phyloP scores from a whole-genome alignment of 1,139 yeast species.

The Pichia sp. region DNA sequence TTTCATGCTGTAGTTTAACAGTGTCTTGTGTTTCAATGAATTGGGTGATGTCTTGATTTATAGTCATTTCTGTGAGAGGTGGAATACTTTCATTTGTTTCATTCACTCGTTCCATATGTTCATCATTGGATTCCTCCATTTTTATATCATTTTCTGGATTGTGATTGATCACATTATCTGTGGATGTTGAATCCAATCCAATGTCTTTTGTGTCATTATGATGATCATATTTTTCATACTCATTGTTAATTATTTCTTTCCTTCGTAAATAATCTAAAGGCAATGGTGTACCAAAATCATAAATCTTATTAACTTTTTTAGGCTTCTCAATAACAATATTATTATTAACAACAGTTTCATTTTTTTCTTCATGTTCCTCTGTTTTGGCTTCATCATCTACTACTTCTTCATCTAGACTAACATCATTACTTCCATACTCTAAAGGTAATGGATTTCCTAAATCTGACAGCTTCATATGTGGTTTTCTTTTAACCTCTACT shows the following conservation, averaged over 20 bases:
- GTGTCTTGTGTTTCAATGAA: not conserved
- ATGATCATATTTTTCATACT: not conserved
- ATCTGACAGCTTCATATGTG: not conserved
- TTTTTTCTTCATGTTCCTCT: not conserved
- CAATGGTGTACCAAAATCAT: conserved; percentile 10
- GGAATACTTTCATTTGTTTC: not conserved
- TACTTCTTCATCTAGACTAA: not conserved
- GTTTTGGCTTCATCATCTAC: not conserved
- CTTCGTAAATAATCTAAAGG: conserved; percentile 2
- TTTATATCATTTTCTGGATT: not conserved
- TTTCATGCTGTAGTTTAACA: not conserved
- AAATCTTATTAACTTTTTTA: not conserved
- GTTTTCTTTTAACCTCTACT: not conserved
- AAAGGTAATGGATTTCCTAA: conserved; percentile 6
- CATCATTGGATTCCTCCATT: not conserved
- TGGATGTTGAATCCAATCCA: not conserved
- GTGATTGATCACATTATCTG: not conserved
- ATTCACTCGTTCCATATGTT: not conserved
- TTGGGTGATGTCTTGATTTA: not conserved
- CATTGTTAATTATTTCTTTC: not conserved
- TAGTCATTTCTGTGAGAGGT: not conserved
- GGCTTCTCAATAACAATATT: not conserved
- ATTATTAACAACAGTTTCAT: not conserved
- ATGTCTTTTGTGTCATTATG: not conserved
- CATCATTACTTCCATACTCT: not conserved